A percentile compares a stretch with the other conserved stretches of the same genome.
These are phyloP conservation scores for Taiozyma sp. DNA, from an alignment of 1,139 yeast genomes.

Conservation along the genomic window DNA sequence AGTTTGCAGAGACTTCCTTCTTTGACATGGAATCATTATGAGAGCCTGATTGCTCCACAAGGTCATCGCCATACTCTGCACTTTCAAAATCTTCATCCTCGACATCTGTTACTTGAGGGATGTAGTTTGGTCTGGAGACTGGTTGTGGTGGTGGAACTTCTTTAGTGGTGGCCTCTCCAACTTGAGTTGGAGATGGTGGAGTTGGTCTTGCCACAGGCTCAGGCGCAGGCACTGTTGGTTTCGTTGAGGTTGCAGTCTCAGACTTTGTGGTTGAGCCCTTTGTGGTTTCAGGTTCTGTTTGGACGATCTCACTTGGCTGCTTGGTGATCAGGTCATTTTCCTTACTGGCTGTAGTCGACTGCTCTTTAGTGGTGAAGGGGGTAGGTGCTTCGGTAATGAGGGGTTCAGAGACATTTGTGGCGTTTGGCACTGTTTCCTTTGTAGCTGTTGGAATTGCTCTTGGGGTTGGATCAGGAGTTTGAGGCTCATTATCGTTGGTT, in stretches of 20 bases:
- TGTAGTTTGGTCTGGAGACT: not conserved
- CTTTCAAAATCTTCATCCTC: not conserved
- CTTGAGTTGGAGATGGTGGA: not conserved
- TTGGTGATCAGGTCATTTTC: not conserved
- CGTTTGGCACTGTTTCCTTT: constrained; percentile 1
- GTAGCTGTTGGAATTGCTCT: constrained; percentile 4
- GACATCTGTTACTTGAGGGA: not conserved
- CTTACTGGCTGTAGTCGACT: not conserved
- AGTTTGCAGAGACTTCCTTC: constrained; percentile 1
- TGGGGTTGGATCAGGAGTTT: constrained; percentile 19
- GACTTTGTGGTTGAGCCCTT: not conserved
- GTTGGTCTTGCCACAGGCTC: constrained; percentile 1
- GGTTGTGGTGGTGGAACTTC: not conserved
- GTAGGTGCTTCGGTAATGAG: not conserved
- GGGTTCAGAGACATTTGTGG: constrained; percentile 1
- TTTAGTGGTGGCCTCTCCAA: not conserved
- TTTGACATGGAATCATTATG: not conserved
- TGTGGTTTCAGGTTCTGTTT: not conserved
- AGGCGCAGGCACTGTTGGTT: not conserved
- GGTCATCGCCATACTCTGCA: not conserved
- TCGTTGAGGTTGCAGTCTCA: constrained; percentile 2
- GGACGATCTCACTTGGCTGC: not conserved
- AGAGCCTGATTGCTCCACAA: not conserved
- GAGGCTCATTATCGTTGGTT: constrained; percentile 6
- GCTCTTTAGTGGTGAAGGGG: not conserved